These are phyloP conservation scores for Penicillium desertorum DNA, from an alignment of 495 filamentous ascomycete species.

Conservation along the genomic window DNA sequence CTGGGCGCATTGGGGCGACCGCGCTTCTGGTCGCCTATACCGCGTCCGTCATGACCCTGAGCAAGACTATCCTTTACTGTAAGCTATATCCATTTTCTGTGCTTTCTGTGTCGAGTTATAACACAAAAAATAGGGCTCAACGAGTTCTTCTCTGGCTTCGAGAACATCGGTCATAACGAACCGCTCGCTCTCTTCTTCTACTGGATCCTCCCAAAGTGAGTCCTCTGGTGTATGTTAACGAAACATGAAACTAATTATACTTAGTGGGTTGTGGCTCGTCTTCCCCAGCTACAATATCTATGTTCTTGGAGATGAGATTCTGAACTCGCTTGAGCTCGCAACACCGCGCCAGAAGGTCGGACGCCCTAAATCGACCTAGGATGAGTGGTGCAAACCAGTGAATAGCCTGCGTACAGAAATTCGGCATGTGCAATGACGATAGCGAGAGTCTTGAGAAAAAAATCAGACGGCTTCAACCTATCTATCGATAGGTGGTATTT, in stretches of 20 bases:
- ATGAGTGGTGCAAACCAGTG: background rate
- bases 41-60: constrained; percentile 75
- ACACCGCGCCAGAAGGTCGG: constrained; percentile 34
- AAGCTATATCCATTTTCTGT: constrained; percentile 31
- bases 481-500: background rate
- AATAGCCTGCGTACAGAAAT: background rate
- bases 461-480: background rate
- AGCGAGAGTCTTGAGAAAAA: background rate
- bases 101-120: background rate
- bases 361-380: constrained; percentile 37
- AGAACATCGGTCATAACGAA: constrained; percentile 76
- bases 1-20: constrained; percentile 57
- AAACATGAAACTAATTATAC: constrained; percentile 10
- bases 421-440: background rate
- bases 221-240: constrained; percentile 4
- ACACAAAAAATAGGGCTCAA: constrained; percentile 59
- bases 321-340: constrained; percentile 61
- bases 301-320: constrained; percentile 65
- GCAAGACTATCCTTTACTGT: constrained; percentile 90
- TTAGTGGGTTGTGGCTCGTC: constrained; percentile 76
- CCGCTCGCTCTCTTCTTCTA: constrained; percentile 55
- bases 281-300: constrained; percentile 71
- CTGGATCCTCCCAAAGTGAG: constrained; percentile 84
- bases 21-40: constrained; percentile 68
- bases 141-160: constrained; percentile 74